Conservation (phyloP, 1,139 yeast species). For the Wickerhamomyces sp. region DNA sequence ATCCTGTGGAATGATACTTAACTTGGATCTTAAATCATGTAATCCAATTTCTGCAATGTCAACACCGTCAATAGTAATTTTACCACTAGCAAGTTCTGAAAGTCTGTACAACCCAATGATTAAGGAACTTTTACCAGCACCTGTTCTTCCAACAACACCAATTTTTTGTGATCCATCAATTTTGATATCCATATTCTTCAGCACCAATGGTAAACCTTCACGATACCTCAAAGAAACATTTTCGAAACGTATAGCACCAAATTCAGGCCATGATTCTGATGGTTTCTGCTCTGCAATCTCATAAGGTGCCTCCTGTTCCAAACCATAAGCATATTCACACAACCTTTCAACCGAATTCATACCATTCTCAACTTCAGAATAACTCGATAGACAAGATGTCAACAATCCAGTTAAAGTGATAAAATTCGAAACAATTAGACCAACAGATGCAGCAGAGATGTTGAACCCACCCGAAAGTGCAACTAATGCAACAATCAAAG, state of each 20-base stretch:
- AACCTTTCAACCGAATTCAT: constrained; percentile 80
- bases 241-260: constrained; percentile 45
- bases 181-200: constrained; percentile 42
- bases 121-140: constrained; percentile 55
- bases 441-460: constrained; percentile 63
- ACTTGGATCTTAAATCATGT: constrained; percentile 36
- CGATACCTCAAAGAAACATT: constrained; percentile 57
- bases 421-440: constrained; percentile 63
- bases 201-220: constrained; percentile 57
- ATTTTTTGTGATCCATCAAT: constrained; percentile 39
- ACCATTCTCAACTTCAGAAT: constrained; percentile 65
- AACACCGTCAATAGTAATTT: constrained; percentile 41
- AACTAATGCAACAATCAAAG: constrained; percentile 46
- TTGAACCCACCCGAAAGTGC: constrained; percentile 62
- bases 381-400: constrained; percentile 34
- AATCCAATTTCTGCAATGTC: constrained; percentile 40
- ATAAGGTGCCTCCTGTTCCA: constrained; percentile 57
- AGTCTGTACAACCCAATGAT: constrained; percentile 48
- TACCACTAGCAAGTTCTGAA: constrained; percentile 38
- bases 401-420: constrained; percentile 48
- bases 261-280: constrained; percentile 43
- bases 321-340: constrained; percentile 56
- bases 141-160: constrained; percentile 57
- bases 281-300: constrained; percentile 45
- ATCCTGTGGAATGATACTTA: constrained; percentile 55